A percentile compares a stretch with the other conserved stretches of the same genome.
Evolutionary conservation across 73 alveolate genomes (phyloP).

Genomic region (Paramecium bursaria): DNA sequence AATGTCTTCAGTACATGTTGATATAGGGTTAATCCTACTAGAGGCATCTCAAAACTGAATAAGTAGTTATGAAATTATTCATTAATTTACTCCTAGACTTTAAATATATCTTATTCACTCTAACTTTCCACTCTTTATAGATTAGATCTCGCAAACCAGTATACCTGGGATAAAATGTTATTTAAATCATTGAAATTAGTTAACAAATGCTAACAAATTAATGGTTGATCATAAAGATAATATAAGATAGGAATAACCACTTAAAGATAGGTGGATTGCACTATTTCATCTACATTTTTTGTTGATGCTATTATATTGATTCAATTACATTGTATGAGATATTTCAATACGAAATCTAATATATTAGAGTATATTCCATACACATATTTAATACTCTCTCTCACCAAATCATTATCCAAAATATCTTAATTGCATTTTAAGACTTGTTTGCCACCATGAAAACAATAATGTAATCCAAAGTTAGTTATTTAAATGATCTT

Average conservation of each 20-base stretch:
- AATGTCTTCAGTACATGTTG: conserved; percentile 45
- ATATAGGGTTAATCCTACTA: conserved; percentile 27
- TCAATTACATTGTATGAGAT: background rate
- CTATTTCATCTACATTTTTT: conserved; percentile 46
- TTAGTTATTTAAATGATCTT: conserved; percentile 57
- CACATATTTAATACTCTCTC: conserved; percentile 62
- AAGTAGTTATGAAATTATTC: conserved; percentile 24
- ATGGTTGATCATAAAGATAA: conserved; percentile 52
- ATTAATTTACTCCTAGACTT: conserved; percentile 2
- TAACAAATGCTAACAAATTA: conserved; percentile 47
- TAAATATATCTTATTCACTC: conserved; percentile 27
- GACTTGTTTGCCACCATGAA: background rate
- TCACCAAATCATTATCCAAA: conserved; percentile 63
- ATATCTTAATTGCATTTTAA: conserved; percentile 17
- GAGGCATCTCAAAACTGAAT: conserved; percentile 36
- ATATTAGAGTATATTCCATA: conserved; percentile 59
- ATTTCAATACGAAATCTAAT: conserved; percentile 46
- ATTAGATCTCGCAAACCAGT: conserved; percentile 3
- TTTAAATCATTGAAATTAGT: conserved; percentile 23
- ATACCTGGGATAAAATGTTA: conserved; percentile 53
- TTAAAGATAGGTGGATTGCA: conserved; percentile 16
- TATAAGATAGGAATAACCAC: conserved; percentile 63
- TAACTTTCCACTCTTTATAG: conserved; percentile 7
- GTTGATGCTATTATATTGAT: background rate
- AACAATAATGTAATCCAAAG: conserved; percentile 35